Evolutionary conservation across 768 basidiomycete species (phyloP), one percentile per base, ranked within the genome.

Genomic region (Suillus spraguei): DNA sequence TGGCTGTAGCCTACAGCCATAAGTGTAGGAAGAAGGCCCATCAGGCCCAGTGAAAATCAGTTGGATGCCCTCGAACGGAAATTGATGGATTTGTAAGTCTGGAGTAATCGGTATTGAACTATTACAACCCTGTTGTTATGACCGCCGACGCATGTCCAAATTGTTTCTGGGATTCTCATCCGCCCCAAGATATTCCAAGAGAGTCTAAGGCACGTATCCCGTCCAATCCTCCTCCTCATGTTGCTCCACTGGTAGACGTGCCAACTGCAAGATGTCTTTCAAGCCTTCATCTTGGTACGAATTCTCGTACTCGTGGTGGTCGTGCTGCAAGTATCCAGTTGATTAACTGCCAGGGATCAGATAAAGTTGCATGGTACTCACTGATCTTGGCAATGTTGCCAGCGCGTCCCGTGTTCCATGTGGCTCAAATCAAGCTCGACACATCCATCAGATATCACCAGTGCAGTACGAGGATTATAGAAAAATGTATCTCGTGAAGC

Each of bases 371-470:
- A 50, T 9, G 28, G 46, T 22, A 47, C 49, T 50, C 16, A 50
- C 49, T 28, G 14, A 50, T 28, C 28, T 50, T 16, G 49, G 28
- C 55, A 58, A 58, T 39, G 16, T 10, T 11, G 36, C 55, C 55
- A 58, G 35, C 10, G 55, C 14, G 22, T 24, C 16, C 59, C 59
- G 28, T 63, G 59, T 24, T 17, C 49, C 59, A 60, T 60, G 20
- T 22, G n/a, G n/a, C 63, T 63, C 16, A 60, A 41, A 60, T 63
- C 47, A 24, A 63, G 32, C 47, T 60, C 50, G 11, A 60, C 28
- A 36, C 41, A 46, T 28, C 50, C 41, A 35, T 24, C 24, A 9
- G 33, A 36, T 35, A 53, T 60, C 49, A 53, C 22, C 49, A 63
- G 32, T 10, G 63, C 41, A n/a, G 59, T 60, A 10, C 38, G 49